Evolutionary conservation across 75 land plant genomes (phyloP), one percentile per base, ranked within the genome.

Genomic region (Picea sitchensis): DNA sequence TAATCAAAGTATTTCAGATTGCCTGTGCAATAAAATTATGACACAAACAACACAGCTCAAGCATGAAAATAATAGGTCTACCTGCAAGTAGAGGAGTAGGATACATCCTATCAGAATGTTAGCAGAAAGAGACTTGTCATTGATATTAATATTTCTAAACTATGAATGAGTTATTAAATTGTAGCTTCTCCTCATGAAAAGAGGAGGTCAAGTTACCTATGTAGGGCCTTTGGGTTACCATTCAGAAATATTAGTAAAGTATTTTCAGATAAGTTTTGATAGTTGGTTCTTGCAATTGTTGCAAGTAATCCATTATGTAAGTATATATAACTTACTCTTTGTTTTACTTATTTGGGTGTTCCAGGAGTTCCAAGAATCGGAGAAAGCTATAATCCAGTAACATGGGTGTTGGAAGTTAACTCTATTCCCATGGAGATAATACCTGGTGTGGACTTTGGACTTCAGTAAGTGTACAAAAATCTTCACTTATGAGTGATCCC

Each of bases 331-430:
- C 44, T 41, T 41, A 41, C 44, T 41, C 44, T 41, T 41, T 2
- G 4, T 4, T 41, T 41, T 41, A 41, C 44, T 41, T 41, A 41
- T 41, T 41, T 4, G 44, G 44, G 44, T 41, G 44, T 41, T 41
- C 44, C 44, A 41, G 90, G 93, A 13, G 86, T 90, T 26, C 81
- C 84, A 0, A 90, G 82, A 57, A 88, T 90, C 54, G 85, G 18
- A 26, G 90, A 92, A 0, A 90, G 90, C 8, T 77, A 84, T 81
- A 92, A 92, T 78, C 94, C 94, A 72, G 90, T 92, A 56, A 90
- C 90, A 58, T 92, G 94, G 94, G 86, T 92, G 94, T 69, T 92
- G 61, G 92, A 92, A 51, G 79, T 88, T 36, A 90, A 77, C 62
- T 67, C 86, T 47, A 14, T 78, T 2, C 41, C 76, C 7, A 61